phyloP scores from a whole-genome alignment of 345 rosid species.

The Acer negundo region DNA sequence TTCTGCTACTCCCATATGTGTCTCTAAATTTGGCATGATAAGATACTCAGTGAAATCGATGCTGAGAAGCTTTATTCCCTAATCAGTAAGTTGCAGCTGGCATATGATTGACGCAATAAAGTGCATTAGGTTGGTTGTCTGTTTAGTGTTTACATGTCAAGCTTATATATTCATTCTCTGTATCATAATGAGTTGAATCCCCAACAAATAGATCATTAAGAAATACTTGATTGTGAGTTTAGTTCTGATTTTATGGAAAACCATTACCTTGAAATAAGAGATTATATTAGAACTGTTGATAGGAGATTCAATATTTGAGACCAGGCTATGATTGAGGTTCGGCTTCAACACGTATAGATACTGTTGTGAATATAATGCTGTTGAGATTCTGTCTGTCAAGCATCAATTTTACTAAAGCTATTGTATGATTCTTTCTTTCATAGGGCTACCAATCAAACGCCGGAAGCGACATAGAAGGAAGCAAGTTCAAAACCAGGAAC shows the following conservation, averaged over 20 bases:
- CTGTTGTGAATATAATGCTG: neutral
- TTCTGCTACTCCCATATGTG: neutral
- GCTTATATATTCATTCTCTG: neutral
- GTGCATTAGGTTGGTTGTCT: neutral
- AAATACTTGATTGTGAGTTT: neutral
- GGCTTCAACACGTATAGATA: neutral
- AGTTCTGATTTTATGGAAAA: neutral
- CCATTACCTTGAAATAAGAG: slow-evolving; percentile 1
- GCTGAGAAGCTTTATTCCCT: neutral
- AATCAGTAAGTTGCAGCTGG: neutral
- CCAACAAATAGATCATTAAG: neutral
- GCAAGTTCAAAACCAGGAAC: slow-evolving; percentile 83
- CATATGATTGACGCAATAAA: neutral
- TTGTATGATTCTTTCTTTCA: slow-evolving; percentile 21
- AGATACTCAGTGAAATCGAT: neutral
- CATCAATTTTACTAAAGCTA: slow-evolving; percentile 5
- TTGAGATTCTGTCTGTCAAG: slow-evolving; percentile 7
- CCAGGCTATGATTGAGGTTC: neutral
- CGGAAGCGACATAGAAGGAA: slow-evolving; percentile 92
- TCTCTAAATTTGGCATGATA: neutral
- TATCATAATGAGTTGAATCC: neutral
- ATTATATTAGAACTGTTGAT: neutral
- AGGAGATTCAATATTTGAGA: neutral
- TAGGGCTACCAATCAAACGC: slow-evolving; percentile 83
- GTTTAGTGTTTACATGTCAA: neutral